Evolutionary conservation across 1,139 yeast genomes (phyloP), one percentile per base, ranked within the genome.

Genomic region (Suhomyces bokatorum): DNA sequence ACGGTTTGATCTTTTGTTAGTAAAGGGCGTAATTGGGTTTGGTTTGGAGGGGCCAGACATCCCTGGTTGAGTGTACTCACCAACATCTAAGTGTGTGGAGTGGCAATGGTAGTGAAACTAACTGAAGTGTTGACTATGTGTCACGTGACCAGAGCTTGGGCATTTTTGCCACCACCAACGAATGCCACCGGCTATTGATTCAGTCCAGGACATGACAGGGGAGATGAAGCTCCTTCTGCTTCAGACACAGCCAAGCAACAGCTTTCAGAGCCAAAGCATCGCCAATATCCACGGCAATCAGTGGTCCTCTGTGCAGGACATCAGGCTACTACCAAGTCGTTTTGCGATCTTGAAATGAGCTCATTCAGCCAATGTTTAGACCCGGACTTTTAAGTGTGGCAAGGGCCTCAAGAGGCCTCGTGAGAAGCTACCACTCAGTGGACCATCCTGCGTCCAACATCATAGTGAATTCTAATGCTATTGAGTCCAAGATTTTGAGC

Each of bases 1-100:
- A 72, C 24, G 83, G 84, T 75, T 80, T 81, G 49, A 81, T 70
- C 78, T 78, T 46, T 43, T 5, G 38, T 51, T 50, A 50, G 53
- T 46, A 34, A 15, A 3, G 15, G 9, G 24, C 2, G 8, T 20
- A 20, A 20, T 20, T 20, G 24, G 9, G 24, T 2, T 2, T 4
- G 4, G 20, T n/a, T n/a, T 17, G 5, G 5, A 17, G 24, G 8
- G 24, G 6, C 24, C 24, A 20, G 24, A 20, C 2, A 6, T 20
- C 24, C 8, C 24, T 4, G 8, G 2, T 20, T 20, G 24, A 6
- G 24, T 20, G n/a, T 13, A 42, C 45, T 34, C 38, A 38, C 45
- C 42, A 42, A 42, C 45, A 42, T 42, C 11, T n/a, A 20, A 2
- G 24, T 5, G 8, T 5, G 24, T 20, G 12, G 13, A 24, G 36